phyloP scores from a whole-genome alignment of 768 basidiomycete species.

The Kwoniella bestiolae region DNA sequence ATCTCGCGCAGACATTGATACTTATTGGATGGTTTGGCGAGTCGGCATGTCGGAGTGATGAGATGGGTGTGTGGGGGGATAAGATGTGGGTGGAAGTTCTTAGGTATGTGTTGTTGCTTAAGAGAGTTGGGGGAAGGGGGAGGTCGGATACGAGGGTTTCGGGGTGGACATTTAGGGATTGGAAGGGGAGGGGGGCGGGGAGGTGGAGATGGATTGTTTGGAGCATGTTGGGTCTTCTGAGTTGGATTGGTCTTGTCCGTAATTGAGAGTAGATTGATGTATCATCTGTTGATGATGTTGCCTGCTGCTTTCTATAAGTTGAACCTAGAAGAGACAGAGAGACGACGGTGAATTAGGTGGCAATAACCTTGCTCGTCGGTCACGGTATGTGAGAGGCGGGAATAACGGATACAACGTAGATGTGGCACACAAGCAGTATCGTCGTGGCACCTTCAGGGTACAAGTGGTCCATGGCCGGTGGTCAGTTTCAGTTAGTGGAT shows the following conservation, averaged over 20 bases:
- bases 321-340: too few species aligned
- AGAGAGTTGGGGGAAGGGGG: slow-evolving; percentile 17
- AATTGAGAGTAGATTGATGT: neutral
- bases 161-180: slow-evolving; percentile 27
- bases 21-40: slow-evolving; percentile 26
- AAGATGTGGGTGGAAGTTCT: slow-evolving; percentile 48
- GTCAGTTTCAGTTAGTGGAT: neutral
- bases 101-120: slow-evolving; percentile 27
- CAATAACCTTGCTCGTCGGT: slow-evolving; percentile 4
- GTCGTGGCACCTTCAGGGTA: slow-evolving; percentile 15
- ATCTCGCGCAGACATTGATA: slow-evolving; percentile 72
- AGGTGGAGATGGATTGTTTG: slow-evolving; percentile 51
- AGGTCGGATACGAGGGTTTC: slow-evolving; percentile 32
- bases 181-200: slow-evolving; percentile 40
- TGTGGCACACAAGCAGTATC: slow-evolving; percentile 8
- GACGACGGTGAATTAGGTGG: slow-evolving; percentile 10
- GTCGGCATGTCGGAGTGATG: slow-evolving; percentile 12
- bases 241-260: neutral
- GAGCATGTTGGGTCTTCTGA: slow-evolving; percentile 9
- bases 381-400: neutral
- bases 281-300: too few species aligned
- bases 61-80: slow-evolving; percentile 49
- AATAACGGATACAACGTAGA: neutral
- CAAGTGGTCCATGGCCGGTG: neutral
- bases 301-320: too few species aligned